phyloP scores from a whole-genome alignment of 148 eudicot species.

The Persicaria tinctoria region DNA sequence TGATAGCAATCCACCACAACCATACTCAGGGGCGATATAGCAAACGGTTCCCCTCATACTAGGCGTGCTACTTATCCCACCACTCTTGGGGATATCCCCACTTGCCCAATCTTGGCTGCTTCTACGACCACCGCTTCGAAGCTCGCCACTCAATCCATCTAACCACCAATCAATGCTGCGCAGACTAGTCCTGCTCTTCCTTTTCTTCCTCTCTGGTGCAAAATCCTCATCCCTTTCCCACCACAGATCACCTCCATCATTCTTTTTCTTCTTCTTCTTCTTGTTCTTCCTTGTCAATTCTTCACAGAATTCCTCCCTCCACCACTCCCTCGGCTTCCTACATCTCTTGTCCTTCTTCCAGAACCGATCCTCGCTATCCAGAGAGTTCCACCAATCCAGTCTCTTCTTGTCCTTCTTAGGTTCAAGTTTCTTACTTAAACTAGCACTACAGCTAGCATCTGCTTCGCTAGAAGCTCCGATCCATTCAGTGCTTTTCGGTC shows the following conservation, averaged over 20 bases:
- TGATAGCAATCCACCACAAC: slow-evolving; percentile 67
- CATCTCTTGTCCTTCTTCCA: slow-evolving; percentile 46
- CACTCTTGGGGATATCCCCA: slow-evolving; percentile 79
- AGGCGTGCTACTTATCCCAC: slow-evolving; percentile 91
- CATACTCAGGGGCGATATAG: slow-evolving; percentile 89
- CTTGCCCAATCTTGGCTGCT: slow-evolving; percentile 74
- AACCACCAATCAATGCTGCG: slow-evolving; percentile 94
- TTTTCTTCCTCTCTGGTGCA: slow-evolving; percentile 57
- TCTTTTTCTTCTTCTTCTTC: slow-evolving; percentile 35
- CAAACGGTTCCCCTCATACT: slow-evolving; percentile 99
- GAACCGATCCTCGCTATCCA: slow-evolving; percentile 41
- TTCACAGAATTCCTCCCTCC: slow-evolving; percentile 96
- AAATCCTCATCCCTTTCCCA: slow-evolving; percentile 83
- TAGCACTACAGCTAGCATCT: slow-evolving; percentile 11
- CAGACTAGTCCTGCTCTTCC: slow-evolving; percentile 57
- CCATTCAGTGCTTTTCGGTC: slow-evolving; percentile 48
- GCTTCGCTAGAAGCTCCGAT: slow-evolving; percentile 25
- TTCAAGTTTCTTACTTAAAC: slow-evolving; percentile 20
- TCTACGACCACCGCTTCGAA: slow-evolving; percentile 45
- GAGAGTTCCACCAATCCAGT: slow-evolving; percentile 67
- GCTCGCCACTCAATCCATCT: slow-evolving; percentile 81
- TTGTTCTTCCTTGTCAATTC: slow-evolving; percentile 72
- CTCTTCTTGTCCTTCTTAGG: slow-evolving; percentile 53
- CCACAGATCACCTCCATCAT: slow-evolving; percentile 50
- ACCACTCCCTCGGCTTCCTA: slow-evolving; percentile 95